phyloP scores from a whole-genome alignment of 2,329 filamentous ascomycete species.

The Ustulina deusta region DNA sequence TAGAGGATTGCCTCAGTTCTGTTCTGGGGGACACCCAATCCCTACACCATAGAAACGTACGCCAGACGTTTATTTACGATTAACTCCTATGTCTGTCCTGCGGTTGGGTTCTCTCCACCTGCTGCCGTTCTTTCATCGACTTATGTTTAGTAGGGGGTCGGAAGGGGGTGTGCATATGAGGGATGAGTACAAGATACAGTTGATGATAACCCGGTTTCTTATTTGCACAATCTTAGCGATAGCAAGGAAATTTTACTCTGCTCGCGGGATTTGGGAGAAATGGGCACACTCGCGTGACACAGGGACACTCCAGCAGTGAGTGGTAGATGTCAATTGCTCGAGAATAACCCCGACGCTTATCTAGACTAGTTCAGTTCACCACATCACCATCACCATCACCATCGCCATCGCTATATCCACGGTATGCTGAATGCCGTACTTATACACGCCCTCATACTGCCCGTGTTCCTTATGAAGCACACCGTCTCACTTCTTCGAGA shows the following conservation, averaged over 20 bases:
- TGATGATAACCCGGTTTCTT: background rate
- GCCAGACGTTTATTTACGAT: no score
- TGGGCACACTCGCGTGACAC: background rate
- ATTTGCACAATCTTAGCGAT: background rate
- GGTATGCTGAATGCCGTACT: background rate
- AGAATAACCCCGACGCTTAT: background rate
- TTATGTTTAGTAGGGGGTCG: no score
- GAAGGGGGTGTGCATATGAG: no score
- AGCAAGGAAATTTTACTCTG: background rate
- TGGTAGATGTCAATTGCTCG: background rate
- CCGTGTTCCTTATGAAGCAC: background rate
- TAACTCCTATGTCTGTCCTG: no score
- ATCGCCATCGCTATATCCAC: background rate
- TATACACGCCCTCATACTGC: background rate
- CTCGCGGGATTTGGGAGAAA: background rate
- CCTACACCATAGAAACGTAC: no score
- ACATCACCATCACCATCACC: background rate
- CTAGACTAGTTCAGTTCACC: background rate
- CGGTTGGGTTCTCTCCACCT: no score
- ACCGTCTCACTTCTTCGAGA: slow-evolving; percentile 49
- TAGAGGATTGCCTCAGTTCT: no score
- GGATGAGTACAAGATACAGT: no score
- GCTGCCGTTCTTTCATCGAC: no score
- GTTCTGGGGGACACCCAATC: no score
- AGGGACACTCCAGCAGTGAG: no score